These are phyloP conservation scores for Nicotiana noctiflora DNA, from an alignment of 257 asterid genomes.

Conservation along the genomic window DNA sequence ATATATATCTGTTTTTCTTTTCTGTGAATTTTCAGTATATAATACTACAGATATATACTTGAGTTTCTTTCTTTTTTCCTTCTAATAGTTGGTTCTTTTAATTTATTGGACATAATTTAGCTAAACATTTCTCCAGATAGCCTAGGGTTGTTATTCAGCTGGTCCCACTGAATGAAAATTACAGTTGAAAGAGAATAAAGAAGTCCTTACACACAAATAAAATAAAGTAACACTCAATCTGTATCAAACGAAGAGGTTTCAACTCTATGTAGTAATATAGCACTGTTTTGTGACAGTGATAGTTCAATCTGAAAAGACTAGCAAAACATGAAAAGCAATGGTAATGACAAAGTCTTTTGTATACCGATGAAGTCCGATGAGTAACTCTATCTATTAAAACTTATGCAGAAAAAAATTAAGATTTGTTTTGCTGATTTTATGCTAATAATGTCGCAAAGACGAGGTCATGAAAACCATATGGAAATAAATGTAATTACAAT, in stretches of 20 bases:
- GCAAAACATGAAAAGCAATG: neutral
- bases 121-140: neutral
- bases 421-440: no score
- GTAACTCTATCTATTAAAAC: no score
- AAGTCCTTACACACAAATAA: neutral
- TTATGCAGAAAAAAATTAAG: no score
- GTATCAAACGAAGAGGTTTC: neutral
- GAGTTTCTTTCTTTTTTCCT: no score
- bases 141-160: neutral
- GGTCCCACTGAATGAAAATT: neutral
- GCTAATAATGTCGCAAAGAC: no score
- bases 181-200: neutral
- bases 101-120: neutral
- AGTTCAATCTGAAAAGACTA: neutral
- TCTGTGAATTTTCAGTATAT: no score
- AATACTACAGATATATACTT: no score
- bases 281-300: neutral
- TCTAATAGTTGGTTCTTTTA: neutral
- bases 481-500: neutral
- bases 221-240: neutral
- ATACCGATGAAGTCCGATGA: no score
- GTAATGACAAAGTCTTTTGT: no score
- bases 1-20: no score
- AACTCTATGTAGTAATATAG: neutral
- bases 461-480: neutral